These are phyloP conservation scores for Tuber melanosporum DNA, from an alignment of 495 filamentous ascomycete species.

Conservation along the genomic window DNA sequence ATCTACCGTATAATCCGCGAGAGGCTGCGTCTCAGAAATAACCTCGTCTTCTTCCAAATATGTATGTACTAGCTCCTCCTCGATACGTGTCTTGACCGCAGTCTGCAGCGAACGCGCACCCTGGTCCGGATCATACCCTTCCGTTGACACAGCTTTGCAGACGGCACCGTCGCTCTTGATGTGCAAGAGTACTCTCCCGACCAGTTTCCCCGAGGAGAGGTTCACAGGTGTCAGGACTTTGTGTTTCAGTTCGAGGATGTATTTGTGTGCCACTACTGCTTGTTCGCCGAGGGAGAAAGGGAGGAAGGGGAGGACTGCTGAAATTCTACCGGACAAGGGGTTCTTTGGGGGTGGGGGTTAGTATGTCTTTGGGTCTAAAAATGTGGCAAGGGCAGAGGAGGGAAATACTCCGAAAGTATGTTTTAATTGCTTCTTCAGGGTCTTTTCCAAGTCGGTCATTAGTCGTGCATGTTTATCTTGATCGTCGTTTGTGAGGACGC, in stretches of 20 bases:
- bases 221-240: constrained; percentile 42
- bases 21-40: neutral
- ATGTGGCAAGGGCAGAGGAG: neutral
- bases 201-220: constrained; percentile 31
- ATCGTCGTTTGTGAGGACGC: constrained; percentile 33
- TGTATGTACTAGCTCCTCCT: neutral
- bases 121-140: constrained; percentile 44
- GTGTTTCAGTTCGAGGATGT: constrained; percentile 44
- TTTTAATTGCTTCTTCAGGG: constrained; percentile 41
- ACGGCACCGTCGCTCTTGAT: constrained; percentile 43
- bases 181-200: constrained; percentile 45
- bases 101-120: constrained; percentile 45
- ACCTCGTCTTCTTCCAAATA: constrained; percentile 1
- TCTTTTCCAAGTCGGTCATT: constrained; percentile 39
- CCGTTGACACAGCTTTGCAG: constrained; percentile 42
- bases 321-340: constrained; percentile 43
- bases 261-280: constrained; percentile 47
- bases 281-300: constrained; percentile 47
- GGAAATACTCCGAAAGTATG: constrained; percentile 38
- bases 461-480: constrained; percentile 29
- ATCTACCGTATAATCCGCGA: neutral
- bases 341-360: neutral
- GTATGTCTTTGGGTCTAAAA: neutral
- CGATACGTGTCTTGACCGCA: constrained; percentile 12
- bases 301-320: constrained; percentile 48